Conservation (phyloP, 495 filamentous ascomycete species). For the Lichenothelia convexa region DNA sequence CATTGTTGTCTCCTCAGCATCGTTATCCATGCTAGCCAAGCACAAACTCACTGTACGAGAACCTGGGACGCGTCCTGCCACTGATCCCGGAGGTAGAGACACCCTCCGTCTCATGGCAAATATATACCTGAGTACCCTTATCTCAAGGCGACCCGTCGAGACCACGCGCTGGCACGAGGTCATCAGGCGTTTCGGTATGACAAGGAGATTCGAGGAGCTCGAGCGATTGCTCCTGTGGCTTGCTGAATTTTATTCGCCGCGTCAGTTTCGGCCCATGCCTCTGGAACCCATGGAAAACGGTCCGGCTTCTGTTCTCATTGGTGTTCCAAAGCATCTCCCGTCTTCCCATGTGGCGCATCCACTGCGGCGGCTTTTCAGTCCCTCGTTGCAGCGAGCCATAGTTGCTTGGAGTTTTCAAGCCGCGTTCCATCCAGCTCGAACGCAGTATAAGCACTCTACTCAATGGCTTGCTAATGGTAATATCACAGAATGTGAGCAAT, state of each 20-base stretch:
- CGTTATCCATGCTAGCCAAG: constrained; percentile 2
- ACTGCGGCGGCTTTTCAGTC: constrained; percentile 28
- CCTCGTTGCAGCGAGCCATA: constrained; percentile 30
- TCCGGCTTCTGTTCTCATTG: not conserved
- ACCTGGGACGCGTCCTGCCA: constrained; percentile 1
- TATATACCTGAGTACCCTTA: constrained; percentile 19
- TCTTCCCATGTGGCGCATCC: constrained; percentile 11
- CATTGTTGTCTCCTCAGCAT: not conserved
- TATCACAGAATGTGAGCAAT: constrained; percentile 18
- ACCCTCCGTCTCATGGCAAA: constrained; percentile 16
- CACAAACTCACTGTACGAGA: constrained; percentile 5
- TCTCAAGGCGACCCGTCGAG: constrained; percentile 16
- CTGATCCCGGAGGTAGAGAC: constrained; percentile 5
- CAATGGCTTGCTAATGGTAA: constrained; percentile 3
- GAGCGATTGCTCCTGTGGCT: constrained; percentile 18
- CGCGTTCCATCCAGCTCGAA: constrained; percentile 4
- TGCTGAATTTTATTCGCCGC: not conserved
- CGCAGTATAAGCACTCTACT: too few species aligned
- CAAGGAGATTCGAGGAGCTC: constrained; percentile 24
- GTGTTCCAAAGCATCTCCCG: constrained; percentile 4
- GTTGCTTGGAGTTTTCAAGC: constrained; percentile 39
- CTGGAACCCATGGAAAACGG: constrained; percentile 17
- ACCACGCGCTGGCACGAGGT: constrained; percentile 29
- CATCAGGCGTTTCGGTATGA: constrained; percentile 30
- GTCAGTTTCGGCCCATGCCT: constrained; percentile 23